Evolutionary conservation across 140 eudicot species (phyloP).

Genomic region (Cichorium intybus): DNA sequence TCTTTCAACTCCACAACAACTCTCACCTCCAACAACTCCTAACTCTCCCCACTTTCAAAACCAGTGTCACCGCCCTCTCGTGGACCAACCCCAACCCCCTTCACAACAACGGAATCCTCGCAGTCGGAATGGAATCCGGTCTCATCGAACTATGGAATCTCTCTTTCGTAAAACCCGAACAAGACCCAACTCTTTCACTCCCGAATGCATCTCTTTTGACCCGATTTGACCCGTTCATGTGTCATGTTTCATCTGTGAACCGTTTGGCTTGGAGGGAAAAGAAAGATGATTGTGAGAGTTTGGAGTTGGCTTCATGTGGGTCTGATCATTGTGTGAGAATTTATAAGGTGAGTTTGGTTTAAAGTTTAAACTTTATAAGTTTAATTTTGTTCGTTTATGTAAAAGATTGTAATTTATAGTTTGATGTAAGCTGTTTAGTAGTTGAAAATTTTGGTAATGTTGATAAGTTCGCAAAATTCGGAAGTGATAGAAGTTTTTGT

Average conservation of each 20-base stretch:
- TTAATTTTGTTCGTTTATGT: no score
- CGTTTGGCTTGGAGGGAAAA: constrained; percentile 75
- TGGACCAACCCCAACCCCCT: constrained; percentile 53
- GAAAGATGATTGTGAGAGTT: constrained; percentile 39
- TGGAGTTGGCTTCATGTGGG: constrained; percentile 94
- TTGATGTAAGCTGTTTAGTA: no score
- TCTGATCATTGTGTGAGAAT: constrained; percentile 94
- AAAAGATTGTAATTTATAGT: no score
- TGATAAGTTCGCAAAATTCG: no score
- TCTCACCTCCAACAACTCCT: constrained; percentile 50
- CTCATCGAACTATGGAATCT: constrained; percentile 79
- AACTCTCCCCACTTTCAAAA: constrained; percentile 60
- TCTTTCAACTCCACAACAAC: constrained; percentile 59
- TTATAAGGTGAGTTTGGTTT: constrained; percentile 42
- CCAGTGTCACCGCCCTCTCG: constrained; percentile 84
- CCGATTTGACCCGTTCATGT: constrained; percentile 74
- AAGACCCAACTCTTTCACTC: constrained; percentile 7
- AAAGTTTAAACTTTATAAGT: no score
- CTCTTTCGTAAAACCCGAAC: constrained; percentile 24
- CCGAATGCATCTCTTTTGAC: constrained; percentile 40
- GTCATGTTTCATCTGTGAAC: constrained; percentile 79
- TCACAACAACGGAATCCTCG: constrained; percentile 53
- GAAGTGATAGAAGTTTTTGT: no score
- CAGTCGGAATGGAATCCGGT: constrained; percentile 88
- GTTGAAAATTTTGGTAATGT: no score